These are phyloP conservation scores for Suillus brevipes DNA, from an alignment of 768 basidiomycete genomes.

Conservation along the genomic window DNA sequence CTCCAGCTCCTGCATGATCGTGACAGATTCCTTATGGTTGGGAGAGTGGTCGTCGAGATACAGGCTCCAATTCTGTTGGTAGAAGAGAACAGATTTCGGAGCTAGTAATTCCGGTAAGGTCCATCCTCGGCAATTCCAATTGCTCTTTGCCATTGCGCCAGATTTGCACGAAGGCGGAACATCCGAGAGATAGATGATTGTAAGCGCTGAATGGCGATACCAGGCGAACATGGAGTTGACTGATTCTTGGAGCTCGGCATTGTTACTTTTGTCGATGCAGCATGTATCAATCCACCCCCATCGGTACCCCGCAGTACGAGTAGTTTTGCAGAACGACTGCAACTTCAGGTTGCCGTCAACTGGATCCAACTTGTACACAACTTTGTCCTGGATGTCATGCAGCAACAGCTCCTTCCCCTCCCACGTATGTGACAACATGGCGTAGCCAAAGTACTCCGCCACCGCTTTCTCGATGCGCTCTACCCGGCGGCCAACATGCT, in stretches of 20 bases:
- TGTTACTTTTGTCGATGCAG: not conserved
- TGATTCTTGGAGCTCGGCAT: not conserved
- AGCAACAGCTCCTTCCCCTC: not conserved
- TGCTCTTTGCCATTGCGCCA: not conserved
- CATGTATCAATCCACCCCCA: not conserved
- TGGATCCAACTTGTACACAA: not conserved
- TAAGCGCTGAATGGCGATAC: not conserved
- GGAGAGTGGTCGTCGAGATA: not conserved
- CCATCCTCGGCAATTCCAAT: not conserved
- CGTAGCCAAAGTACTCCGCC: not conserved
- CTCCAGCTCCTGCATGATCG: not conserved
- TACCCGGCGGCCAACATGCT: too few relatives aligned
- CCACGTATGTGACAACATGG: conserved; percentile 1
- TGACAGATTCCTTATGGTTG: not conserved
- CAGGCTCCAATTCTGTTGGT: not conserved
- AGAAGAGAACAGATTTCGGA: not conserved
- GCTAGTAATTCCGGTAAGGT: not conserved
- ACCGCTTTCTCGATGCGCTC: not conserved
- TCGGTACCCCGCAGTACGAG: not conserved
- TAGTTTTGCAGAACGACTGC: not conserved
- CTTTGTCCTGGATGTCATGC: not conserved
- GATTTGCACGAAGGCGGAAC: not conserved
- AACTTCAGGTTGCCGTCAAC: not conserved
- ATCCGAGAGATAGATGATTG: not conserved
- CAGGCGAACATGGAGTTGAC: not conserved